phyloP scores from a whole-genome alignment of 148 eudicot species.

The Bassia scoparia region DNA sequence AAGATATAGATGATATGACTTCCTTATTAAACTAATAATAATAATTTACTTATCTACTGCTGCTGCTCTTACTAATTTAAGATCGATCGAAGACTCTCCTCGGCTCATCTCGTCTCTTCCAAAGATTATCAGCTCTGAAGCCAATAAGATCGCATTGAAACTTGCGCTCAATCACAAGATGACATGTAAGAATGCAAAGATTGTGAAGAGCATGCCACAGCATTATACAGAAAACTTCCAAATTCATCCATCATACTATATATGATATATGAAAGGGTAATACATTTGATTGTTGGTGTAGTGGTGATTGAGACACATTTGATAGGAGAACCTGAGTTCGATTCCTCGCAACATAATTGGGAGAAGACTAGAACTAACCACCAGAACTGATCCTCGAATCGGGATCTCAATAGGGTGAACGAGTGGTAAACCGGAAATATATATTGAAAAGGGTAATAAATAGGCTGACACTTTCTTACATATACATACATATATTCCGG shows the following conservation, averaged over 20 bases:
- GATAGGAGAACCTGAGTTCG: too few species aligned
- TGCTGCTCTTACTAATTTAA: neutral
- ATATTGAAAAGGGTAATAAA: too few species aligned
- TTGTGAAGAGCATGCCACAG: slow-evolving; percentile 18
- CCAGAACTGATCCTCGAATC: too few species aligned
- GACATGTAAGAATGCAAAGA: slow-evolving; percentile 27
- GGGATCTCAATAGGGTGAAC: too few species aligned
- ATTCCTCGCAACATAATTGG: too few species aligned
- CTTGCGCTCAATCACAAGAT: slow-evolving; percentile 19
- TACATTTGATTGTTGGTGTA: too few species aligned
- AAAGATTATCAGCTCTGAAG: slow-evolving; percentile 6
- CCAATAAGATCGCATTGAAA: slow-evolving; percentile 18
- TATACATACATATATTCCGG: too few species aligned
- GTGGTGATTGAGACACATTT: too few species aligned
- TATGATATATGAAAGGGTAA: neutral
- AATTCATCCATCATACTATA: slow-evolving; percentile 6
- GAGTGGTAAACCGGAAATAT: too few species aligned
- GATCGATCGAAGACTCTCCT: slow-evolving; percentile 4
- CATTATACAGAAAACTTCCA: slow-evolving; percentile 13
- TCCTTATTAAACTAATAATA: neutral
- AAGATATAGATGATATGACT: slow-evolving; percentile 33
- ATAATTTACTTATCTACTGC: too few species aligned
- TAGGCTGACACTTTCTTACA: too few species aligned
- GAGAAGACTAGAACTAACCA: too few species aligned
- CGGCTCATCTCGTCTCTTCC: slow-evolving; percentile 13